phyloP scores from a whole-genome alignment of 805 yeast species.

The Phaffomyces thermotolerans region DNA sequence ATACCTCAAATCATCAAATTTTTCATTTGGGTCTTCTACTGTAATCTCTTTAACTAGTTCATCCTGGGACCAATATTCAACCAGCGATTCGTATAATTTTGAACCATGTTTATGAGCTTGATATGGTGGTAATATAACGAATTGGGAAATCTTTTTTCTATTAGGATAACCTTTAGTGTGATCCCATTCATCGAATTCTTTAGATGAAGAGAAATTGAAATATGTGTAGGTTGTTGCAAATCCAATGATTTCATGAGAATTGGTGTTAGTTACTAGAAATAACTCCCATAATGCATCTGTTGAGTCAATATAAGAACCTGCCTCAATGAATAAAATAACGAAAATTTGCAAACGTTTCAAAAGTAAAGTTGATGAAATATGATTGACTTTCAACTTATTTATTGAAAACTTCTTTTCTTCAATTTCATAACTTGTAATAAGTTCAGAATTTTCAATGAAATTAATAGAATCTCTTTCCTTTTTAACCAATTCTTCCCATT shows the following conservation, averaged over 20 bases:
- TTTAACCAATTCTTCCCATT: slow-evolving; percentile 56
- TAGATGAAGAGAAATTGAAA: slow-evolving; percentile 61
- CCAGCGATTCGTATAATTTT: slow-evolving; percentile 49
- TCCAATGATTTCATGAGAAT: slow-evolving; percentile 51
- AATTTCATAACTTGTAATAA: slow-evolving; percentile 27
- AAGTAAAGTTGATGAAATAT: slow-evolving; percentile 26
- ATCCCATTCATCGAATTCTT: slow-evolving; percentile 36
- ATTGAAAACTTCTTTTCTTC: slow-evolving; percentile 41
- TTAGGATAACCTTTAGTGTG: slow-evolving; percentile 21
- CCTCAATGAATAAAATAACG: slow-evolving; percentile 82
- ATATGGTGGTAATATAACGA: slow-evolving; percentile 74
- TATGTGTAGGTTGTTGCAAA: slow-evolving; percentile 80
- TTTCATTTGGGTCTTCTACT: slow-evolving; percentile 91
- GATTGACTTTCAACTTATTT: slow-evolving; percentile 36
- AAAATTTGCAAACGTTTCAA: slow-evolving; percentile 67
- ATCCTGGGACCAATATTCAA: slow-evolving; percentile 49
- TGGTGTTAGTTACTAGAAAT: slow-evolving; percentile 40
- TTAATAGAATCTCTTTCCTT: slow-evolving; percentile 33
- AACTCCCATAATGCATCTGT: slow-evolving; percentile 77
- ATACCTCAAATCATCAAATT: slow-evolving; percentile 87
- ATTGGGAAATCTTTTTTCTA: slow-evolving; percentile 82
- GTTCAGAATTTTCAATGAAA: slow-evolving; percentile 13
- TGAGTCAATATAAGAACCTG: slow-evolving; percentile 81
- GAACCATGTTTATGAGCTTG: slow-evolving; percentile 74
- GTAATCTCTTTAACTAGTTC: slow-evolving; percentile 58